Evolutionary conservation across 495 filamentous ascomycete species (phyloP).

Genomic region (Emericellopsis terricola): DNA sequence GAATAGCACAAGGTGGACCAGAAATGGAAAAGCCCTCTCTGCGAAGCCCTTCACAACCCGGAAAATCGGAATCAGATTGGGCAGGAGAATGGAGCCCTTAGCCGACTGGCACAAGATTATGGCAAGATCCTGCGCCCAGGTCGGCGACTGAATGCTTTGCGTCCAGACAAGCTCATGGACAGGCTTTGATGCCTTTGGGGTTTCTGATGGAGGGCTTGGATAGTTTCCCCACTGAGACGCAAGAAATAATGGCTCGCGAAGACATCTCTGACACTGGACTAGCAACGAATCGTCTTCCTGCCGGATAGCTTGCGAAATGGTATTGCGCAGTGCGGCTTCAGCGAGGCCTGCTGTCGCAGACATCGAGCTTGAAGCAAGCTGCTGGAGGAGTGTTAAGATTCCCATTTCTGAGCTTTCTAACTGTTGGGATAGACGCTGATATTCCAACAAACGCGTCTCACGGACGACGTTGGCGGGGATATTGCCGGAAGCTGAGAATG

Average conservation of each 20-base stretch:
- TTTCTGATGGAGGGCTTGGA: constrained; percentile 26
- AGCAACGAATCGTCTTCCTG: constrained; percentile 27
- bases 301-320: constrained; percentile 36
- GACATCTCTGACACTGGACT: constrained; percentile 25
- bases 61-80: constrained; percentile 43
- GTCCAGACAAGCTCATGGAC: constrained; percentile 3
- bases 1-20: constrained; percentile 63
- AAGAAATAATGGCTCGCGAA: constrained; percentile 19
- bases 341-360: constrained; percentile 49
- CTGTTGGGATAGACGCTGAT: constrained; percentile 20
- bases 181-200: too few species aligned
- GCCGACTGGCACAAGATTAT: constrained; percentile 42
- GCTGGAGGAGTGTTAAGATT: constrained; percentile 45
- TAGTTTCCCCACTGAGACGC: constrained; percentile 33
- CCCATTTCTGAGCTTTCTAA: constrained; percentile 26
- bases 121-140: constrained; percentile 49
- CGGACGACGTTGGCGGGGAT: constrained; percentile 37
- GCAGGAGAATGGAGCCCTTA: constrained; percentile 44
- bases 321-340: constrained; percentile 56
- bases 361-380: constrained; percentile 45
- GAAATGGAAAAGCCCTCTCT: constrained; percentile 52
- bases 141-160: constrained; percentile 1
- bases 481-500: constrained; percentile 59
- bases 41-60: constrained; percentile 45
- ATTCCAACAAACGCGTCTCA: constrained; percentile 35